Conservation (phyloP, 2,329 filamentous ascomycete genomes). For the Neofusicoccum umdonicola region DNA sequence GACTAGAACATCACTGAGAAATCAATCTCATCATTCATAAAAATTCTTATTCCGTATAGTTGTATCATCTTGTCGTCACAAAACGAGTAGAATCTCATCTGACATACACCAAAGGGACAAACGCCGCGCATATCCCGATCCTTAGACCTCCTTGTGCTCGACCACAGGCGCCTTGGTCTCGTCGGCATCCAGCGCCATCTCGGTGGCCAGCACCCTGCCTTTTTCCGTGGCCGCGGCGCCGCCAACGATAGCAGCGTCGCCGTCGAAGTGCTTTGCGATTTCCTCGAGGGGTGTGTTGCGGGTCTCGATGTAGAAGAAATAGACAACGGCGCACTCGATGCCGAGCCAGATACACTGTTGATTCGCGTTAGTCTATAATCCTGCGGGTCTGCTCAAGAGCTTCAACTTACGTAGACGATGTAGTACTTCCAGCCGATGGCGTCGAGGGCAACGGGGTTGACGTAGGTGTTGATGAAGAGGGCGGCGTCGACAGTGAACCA, state of each 20-base stretch:
- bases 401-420: constrained; percentile 55
- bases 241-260: constrained; percentile 53
- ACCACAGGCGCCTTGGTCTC: neutral
- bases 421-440: constrained; percentile 62
- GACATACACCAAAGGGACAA: neutral
- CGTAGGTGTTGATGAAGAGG: constrained; percentile 60
- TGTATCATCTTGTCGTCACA: neutral
- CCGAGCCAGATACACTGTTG: constrained; percentile 51
- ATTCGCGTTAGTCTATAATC: neutral
- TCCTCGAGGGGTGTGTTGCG: constrained; percentile 46
- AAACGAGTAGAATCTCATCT: neutral
- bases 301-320: constrained; percentile 52
- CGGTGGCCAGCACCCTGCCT: constrained; percentile 24
- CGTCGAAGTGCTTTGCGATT: constrained; percentile 44
- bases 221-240: constrained; percentile 37
- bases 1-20: no score
- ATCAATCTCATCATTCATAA: no score
- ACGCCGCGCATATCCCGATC: neutral
- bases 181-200: constrained; percentile 18
- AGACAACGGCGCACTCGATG: constrained; percentile 60
- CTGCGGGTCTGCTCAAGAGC: neutral
- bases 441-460: constrained; percentile 63
- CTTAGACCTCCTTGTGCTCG: constrained; percentile 9
- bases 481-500: constrained; percentile 63
- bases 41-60: neutral